Base-by-base conservation (phyloP, 2,329 filamentous ascomycete genomes). In the Trichoderma sp. region DNA sequence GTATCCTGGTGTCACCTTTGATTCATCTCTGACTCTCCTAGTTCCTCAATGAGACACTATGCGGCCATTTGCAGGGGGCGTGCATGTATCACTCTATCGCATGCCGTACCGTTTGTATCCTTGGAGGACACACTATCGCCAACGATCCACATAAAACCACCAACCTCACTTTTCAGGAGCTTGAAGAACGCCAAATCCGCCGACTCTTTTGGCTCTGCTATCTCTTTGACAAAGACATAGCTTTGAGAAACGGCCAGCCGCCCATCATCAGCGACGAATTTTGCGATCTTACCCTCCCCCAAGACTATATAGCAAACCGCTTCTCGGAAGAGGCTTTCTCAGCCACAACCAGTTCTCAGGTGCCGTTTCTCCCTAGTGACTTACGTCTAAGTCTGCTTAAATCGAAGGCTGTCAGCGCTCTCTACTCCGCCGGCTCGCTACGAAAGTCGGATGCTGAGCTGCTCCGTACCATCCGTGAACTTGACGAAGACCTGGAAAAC, bases 131-230 rank as follows among this genome's bases (percentile, higher is more conserved):
- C 71, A 79, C 76, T 0, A 66, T 78, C 6, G 71, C 73, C 26
- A 74, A 70, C 32, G 70, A 72, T 3, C 69, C 73, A n/a, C 36
- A 72, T 4, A 58, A 68, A 8, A 51, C 73, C 1, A 71, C 70
- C 2, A 71, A 70, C 1, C 56, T 77, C 1, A 78, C 75, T 6
- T 21, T 71, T 0, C 39, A 74, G 8, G 78, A 79, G 58, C 79
- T 80, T 2, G 75, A 78, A 58, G 75, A 77, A 51, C 76, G 78
- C 9, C 80, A 84, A 34, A 73, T 83, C 0, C 80, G 84, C 3
- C 75, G 79, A 34, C 70, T 89, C 0, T 89, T 89, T 74, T 89
- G 88, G 87, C 74, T 89, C 6, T 84, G 84, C 73, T 89, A 88
- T 71, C 81, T 81, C 2, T 77, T 87, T 11, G 87, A 90, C 74